These are phyloP conservation scores for Metarhizium sp. DNA, from an alignment of 2,329 filamentous ascomycete genomes.

Conservation along the genomic window DNA sequence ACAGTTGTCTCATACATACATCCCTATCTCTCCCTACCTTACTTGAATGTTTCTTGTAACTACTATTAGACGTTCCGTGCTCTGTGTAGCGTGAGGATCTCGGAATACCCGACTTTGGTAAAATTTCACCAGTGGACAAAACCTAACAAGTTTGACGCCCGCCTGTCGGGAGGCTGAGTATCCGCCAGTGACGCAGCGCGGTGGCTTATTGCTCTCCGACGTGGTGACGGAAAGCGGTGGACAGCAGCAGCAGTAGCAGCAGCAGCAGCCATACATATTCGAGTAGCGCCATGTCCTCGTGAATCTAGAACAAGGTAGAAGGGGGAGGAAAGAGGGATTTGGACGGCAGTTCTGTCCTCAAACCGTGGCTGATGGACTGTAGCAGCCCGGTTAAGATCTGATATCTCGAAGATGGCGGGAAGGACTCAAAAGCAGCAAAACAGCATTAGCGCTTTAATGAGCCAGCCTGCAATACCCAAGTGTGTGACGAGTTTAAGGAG, in stretches of 20 bases:
- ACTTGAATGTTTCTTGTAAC: no score
- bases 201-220: background rate
- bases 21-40: background rate
- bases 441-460: background rate
- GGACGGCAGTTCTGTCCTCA: background rate
- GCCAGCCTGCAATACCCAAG: background rate
- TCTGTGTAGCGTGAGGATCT: background rate
- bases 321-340: background rate
- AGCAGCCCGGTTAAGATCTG: background rate
- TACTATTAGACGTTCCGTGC: no score
- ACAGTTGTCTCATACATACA: background rate
- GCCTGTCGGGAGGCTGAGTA: no score
- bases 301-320: background rate
- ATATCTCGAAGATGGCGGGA: background rate
- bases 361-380: background rate
- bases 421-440: background rate
- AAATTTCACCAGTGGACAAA: no score
- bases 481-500: background rate
- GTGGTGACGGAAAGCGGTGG: background rate
- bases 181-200: background rate
- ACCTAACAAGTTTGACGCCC: no score
- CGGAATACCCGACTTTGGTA: background rate
- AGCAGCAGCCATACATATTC: no score
- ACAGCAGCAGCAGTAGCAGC: no score
- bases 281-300: background rate